A percentile compares a stretch with the other conserved stretches of the same genome.
phyloP scores from a whole-genome alignment of 148 eudicot species.

The Rheum nobile region DNA sequence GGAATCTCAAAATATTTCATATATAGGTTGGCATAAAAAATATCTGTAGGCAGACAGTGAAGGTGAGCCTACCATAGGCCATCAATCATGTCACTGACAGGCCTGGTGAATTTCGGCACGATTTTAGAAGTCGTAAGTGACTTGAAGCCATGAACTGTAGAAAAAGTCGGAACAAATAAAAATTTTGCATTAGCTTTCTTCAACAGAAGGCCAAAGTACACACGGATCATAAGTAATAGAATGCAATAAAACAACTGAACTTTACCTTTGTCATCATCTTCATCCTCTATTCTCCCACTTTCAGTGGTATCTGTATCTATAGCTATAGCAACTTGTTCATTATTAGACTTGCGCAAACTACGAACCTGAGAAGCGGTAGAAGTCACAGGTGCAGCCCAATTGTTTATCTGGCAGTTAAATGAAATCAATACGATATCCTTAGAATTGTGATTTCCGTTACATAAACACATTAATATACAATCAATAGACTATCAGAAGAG shows the following conservation, averaged over 20 bases:
- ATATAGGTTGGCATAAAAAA: neutral
- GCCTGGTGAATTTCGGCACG: slow-evolving; percentile 88
- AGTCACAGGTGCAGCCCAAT: slow-evolving; percentile 54
- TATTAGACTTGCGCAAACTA: slow-evolving; percentile 75
- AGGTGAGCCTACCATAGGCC: slow-evolving; percentile 68
- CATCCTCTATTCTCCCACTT: slow-evolving; percentile 52
- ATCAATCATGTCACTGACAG: slow-evolving; percentile 83
- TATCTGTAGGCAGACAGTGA: neutral
- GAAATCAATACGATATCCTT: slow-evolving; percentile 8
- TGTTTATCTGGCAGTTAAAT: slow-evolving; percentile 50
- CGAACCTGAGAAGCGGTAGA: slow-evolving; percentile 82
- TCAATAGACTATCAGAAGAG: neutral
- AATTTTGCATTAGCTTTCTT: slow-evolving; percentile 1
- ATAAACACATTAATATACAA: neutral
- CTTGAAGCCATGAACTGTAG: slow-evolving; percentile 97
- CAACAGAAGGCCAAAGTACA: neutral
- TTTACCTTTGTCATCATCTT: slow-evolving; percentile 93
- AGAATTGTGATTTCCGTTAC: neutral
- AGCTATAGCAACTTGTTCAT: slow-evolving; percentile 82
- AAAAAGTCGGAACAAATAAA: slow-evolving; percentile 9
- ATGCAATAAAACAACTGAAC: neutral
- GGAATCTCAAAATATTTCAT: neutral
- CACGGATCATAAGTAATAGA: neutral
- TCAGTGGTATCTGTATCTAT: slow-evolving; percentile 53
- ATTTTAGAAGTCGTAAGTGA: slow-evolving; percentile 77